Evolutionary conservation across 495 filamentous ascomycete genomes (phyloP), one percentile per base, ranked within the genome.

Genomic region (Podospora comata): DNA sequence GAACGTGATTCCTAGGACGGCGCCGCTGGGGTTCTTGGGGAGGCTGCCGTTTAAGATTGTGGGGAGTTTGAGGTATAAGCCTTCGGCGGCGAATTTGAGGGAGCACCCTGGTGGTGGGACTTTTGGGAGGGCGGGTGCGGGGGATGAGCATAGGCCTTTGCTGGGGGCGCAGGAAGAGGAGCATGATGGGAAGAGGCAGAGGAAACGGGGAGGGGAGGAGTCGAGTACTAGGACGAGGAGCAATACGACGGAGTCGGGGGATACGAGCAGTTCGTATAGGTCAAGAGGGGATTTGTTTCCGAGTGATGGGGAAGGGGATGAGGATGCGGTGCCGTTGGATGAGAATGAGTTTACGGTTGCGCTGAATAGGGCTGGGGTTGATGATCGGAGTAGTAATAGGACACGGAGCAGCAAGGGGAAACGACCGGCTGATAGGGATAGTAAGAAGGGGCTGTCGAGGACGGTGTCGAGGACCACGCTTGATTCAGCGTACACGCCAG

Each of bases 251-350:
- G 88, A 85, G n/a, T 96, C 92, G 7, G 90, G 89, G 4, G 88
- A 89, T 34, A 97, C 93, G 0, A 87, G 85, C n/a, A 95, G 93
- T 68, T 97, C 93, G 3, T 86, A 93, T 57, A 90, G 95, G 73
- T 97, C 94, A n/a, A 85, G 96, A 62, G 93, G 93, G 0, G 95
- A 99, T 78, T 81, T 99, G 23, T 94, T 97, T 70, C 93, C 92
- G 1, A 97, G 94, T 71, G 94, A 97, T 68, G 90, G 89, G 62
- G 95, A 97, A 68, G 90, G 87, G 60, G 92, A 91, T 66, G 89
- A 93, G 75, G 92, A 99, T 83, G 95, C 95, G 1, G 87, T 97
- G 27, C 93, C 95, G 1, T 80, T 99, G 63, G 92, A 93, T 72
- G 95, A 63, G 61, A 32, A 98, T 78, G 95, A 98, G 73, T 97